Evolutionary conservation across 164 flowering plant genomes (phyloP).

Genomic region (Pachysandra terminalis): DNA sequence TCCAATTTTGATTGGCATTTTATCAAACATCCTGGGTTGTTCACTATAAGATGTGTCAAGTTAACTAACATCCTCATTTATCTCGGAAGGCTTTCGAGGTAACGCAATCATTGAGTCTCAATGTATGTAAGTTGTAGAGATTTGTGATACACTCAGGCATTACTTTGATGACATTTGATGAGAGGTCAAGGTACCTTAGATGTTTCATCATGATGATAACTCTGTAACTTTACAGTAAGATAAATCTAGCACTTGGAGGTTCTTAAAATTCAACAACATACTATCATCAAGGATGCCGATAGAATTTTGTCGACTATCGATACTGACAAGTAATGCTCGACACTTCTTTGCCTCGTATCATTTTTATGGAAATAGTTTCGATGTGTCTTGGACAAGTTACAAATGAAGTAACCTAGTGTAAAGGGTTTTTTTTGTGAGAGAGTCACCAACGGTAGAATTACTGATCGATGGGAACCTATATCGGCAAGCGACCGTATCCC

Average conservation of each 20-base stretch:
- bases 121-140: constrained; percentile 7
- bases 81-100: constrained; percentile 10
- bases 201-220: no score
- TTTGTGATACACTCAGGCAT: constrained; percentile 9
- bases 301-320: no score
- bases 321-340: background rate
- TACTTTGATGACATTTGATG: background rate
- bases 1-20: background rate
- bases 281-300: background rate
- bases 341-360: background rate
- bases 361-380: background rate
- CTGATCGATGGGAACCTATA: no score
- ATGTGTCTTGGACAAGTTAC: background rate
- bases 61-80: constrained; percentile 8
- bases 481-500: no score
- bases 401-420: background rate
- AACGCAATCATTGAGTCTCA: background rate
- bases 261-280: background rate
- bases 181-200: no score
- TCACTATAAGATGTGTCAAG: constrained; percentile 11
- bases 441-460: no score
- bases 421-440: no score
- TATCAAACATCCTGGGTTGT: background rate
- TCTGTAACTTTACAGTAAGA: no score
- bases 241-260: no score